A percentile compares a stretch with the other conserved stretches of the same genome.
Evolutionary conservation across 1,284 basidiomycete genomes (phyloP).

Genomic region (Trichosporon ovoides): DNA sequence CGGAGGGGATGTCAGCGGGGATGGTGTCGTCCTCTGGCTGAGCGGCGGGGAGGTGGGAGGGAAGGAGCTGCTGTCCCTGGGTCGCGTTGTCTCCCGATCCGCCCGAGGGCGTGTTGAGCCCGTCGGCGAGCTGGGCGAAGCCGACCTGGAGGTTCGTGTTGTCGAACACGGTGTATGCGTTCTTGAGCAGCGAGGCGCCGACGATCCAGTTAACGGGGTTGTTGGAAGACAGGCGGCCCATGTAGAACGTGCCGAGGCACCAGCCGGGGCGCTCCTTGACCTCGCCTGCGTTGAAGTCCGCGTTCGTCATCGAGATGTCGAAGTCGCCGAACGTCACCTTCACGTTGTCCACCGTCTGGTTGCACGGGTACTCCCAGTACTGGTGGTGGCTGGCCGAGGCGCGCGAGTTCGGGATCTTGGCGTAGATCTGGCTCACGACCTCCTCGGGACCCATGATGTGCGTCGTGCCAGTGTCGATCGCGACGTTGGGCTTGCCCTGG

Average conservation of each 20-base stretch:
- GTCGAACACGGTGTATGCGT: constrained; percentile 81
- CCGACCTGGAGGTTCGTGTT: constrained; percentile 70
- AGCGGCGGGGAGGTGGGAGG: background rate
- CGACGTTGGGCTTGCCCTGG: constrained; percentile 33
- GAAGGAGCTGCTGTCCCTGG: background rate
- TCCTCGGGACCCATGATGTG: constrained; percentile 74
- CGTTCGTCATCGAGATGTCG: constrained; percentile 59
- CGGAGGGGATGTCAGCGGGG: background rate
- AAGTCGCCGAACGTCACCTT: constrained; percentile 66
- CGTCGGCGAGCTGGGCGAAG: constrained; percentile 57
- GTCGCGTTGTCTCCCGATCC: background rate
- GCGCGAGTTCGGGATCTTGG: constrained; percentile 65
- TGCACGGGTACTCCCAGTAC: constrained; percentile 71
- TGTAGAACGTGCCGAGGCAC: constrained; percentile 49
- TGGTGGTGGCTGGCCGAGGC: constrained; percentile 62
- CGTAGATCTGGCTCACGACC: constrained; percentile 63
- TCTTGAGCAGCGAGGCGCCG: constrained; percentile 60
- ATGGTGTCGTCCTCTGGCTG: background rate
- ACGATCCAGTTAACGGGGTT: constrained; percentile 48
- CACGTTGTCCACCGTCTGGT: constrained; percentile 60
- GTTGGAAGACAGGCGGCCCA: constrained; percentile 32
- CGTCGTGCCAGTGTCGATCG: constrained; percentile 76
- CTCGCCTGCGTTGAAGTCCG: constrained; percentile 67
- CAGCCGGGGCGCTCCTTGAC: constrained; percentile 48
- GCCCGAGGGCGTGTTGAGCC: background rate